Evolutionary conservation across 352 stramenopile species (phyloP).

Genomic region (Globisporangium yorkense): DNA sequence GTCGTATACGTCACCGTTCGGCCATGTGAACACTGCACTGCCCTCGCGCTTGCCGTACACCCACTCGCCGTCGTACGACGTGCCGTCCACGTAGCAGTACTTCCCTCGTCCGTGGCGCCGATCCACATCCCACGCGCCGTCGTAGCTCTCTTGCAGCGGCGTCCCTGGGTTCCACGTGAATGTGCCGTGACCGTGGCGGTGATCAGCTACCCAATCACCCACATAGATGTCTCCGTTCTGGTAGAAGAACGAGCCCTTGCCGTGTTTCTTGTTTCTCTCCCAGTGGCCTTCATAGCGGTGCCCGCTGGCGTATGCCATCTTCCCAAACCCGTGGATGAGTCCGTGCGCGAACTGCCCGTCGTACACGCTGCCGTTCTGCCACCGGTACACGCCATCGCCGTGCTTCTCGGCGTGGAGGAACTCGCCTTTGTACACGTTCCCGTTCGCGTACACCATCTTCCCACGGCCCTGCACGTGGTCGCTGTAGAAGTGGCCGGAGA

Average conservation of each 20-base stretch:
- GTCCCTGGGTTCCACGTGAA: conserved; percentile 61
- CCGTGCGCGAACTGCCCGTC: conserved; percentile 62
- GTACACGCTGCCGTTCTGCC: conserved; percentile 80
- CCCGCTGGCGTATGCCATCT: conserved; percentile 54
- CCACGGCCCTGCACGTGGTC: conserved; percentile 75
- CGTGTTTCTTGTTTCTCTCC: conserved; percentile 68
- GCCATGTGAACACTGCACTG: conserved; percentile 73
- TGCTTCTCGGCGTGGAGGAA: conserved; percentile 69
- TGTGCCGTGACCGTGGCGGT: conserved; percentile 40
- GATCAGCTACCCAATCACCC: conserved; percentile 61
- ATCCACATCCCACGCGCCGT: conserved; percentile 62
- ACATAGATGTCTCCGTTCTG: conserved; percentile 80
- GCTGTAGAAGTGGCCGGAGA: conserved; percentile 45
- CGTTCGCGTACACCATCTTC: conserved; percentile 79
- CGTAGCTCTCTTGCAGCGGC: conserved; percentile 66
- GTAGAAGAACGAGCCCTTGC: conserved; percentile 72
- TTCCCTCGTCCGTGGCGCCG: conserved; percentile 52
- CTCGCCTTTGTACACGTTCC: conserved; percentile 71
- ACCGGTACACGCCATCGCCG: conserved; percentile 47
- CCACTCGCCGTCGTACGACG: conserved; percentile 63
- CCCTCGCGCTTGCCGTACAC: conserved; percentile 62
- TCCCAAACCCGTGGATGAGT: conserved; percentile 52
- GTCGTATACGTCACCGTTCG: conserved; percentile 81
- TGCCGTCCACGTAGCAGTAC: conserved; percentile 63
- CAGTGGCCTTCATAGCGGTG: conserved; percentile 64